phyloP scores from a whole-genome alignment of 495 filamentous ascomycete species.

The Tetracladium setigerum region DNA sequence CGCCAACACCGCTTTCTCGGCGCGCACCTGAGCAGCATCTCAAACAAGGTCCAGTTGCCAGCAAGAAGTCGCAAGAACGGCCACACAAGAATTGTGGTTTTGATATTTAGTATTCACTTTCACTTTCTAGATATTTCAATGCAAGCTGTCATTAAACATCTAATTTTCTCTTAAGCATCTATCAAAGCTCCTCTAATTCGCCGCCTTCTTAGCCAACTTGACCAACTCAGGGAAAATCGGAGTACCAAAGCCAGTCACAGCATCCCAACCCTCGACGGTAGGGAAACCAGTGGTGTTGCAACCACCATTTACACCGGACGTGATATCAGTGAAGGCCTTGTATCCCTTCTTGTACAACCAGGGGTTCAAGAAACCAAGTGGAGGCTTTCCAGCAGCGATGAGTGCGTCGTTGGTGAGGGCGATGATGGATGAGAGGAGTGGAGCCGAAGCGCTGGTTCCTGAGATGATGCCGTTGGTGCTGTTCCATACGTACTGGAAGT shows the following conservation, averaged over 20 bases:
- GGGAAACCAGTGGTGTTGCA: conserved; percentile 50
- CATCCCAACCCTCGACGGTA: conserved; percentile 53
- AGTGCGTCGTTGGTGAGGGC: conserved; percentile 56
- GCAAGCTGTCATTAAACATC: too few species aligned
- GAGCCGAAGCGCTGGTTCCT: conserved; percentile 28
- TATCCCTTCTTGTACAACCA: conserved; percentile 50
- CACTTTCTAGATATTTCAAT: too few species aligned
- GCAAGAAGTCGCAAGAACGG: too few species aligned
- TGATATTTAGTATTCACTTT: too few species aligned
- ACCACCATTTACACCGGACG: conserved; percentile 44
- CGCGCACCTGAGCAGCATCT: too few species aligned
- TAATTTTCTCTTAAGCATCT: too few species aligned
- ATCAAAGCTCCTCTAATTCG: too few species aligned
- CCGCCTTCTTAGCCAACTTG: conserved; percentile 6
- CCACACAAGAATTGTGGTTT: too few species aligned
- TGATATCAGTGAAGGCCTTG: conserved; percentile 55
- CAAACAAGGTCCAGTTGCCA: too few species aligned
- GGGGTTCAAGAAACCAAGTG: conserved; percentile 55
- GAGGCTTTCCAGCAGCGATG: conserved; percentile 44
- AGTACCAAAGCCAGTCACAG: conserved; percentile 56
- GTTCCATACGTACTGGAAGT: conserved; percentile 39
- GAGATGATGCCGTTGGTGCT: conserved; percentile 38
- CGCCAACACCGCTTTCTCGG: too few species aligned
- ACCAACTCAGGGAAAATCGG: conserved; percentile 43
- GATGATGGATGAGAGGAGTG: conserved; percentile 37